These are phyloP conservation scores for Fusarium sublunatum DNA, from an alignment of 2,329 filamentous ascomycete species.

Conservation along the genomic window DNA sequence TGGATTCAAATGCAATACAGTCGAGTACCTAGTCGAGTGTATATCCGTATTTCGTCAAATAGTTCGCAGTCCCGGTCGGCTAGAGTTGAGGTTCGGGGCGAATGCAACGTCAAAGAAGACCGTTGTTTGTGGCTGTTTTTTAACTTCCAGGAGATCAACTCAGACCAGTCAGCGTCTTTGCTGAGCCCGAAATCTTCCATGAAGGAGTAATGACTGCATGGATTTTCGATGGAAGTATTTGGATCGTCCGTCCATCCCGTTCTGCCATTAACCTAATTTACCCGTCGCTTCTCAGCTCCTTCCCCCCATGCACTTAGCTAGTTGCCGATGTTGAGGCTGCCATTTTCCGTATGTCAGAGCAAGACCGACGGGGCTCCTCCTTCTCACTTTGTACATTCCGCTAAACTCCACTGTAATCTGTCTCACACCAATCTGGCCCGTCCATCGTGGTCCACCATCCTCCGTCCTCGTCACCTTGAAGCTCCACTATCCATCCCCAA, in stretches of 20 bases:
- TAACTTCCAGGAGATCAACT: conserved; percentile 15
- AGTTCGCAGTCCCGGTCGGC: not conserved
- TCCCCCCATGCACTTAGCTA: conserved; percentile 10
- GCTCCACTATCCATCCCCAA: conserved; percentile 36
- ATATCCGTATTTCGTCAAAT: not conserved
- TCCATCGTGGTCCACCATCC: conserved; percentile 41
- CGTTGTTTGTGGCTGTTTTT: conserved; percentile 33
- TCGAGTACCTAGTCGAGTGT: not conserved
- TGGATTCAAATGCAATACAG: not conserved
- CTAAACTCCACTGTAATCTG: conserved; percentile 31
- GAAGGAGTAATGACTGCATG: conserved; percentile 28
- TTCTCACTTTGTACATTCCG: conserved; percentile 36
- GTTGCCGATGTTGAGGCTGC: conserved; percentile 6
- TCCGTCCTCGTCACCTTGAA: conserved; percentile 14
- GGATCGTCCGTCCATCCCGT: conserved; percentile 40
- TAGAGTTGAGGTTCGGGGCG: conserved; percentile 26
- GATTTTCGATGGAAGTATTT: conserved; percentile 22
- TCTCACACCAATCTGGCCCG: conserved; percentile 37
- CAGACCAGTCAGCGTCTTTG: conserved; percentile 38
- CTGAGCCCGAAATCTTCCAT: conserved; percentile 41
- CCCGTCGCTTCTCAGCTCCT: conserved; percentile 21
- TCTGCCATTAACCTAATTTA: conserved; percentile 34
- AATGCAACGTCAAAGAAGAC: conserved; percentile 25
- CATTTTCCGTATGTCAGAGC: conserved; percentile 5
- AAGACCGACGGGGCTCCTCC: conserved; percentile 25